Evolutionary conservation across 805 yeast genomes (phyloP).

Genomic region (Komagataella pastoris): DNA sequence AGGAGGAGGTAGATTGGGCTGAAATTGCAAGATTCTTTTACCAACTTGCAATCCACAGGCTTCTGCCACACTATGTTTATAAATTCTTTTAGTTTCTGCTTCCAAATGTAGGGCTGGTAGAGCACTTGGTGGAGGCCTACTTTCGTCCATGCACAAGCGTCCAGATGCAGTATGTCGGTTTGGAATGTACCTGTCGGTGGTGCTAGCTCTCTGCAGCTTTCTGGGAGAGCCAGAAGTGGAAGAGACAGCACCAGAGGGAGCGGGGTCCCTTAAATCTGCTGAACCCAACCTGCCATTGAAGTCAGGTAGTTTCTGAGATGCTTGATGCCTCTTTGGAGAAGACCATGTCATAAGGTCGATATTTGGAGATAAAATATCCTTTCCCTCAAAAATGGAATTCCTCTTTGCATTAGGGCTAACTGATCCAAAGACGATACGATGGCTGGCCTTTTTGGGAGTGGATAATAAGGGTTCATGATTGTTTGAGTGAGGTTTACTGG

Average conservation of each 20-base stretch:
- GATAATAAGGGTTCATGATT: background rate
- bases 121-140: constrained; percentile 18
- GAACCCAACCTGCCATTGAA: background rate
- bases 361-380: constrained; percentile 6
- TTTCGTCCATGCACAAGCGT: constrained; percentile 23
- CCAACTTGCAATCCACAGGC: constrained; percentile 87
- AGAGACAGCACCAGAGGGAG: background rate
- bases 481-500: background rate
- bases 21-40: constrained; percentile 72
- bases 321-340: background rate
- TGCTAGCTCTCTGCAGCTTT: constrained; percentile 14
- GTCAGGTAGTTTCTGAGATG: background rate
- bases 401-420: constrained; percentile 14
- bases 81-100: constrained; percentile 40
- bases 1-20: constrained; percentile 62
- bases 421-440: constrained; percentile 18
- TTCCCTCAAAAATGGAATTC: constrained; percentile 15
- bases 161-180: constrained; percentile 36
- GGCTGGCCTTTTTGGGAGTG: constrained; percentile 3
- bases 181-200: constrained; percentile 52
- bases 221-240: constrained; percentile 2
- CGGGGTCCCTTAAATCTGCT: constrained; percentile 14
- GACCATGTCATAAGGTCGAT: background rate
- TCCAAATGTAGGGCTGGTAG: constrained; percentile 39
- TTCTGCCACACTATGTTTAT: constrained; percentile 77